These are phyloP conservation scores for Ambrosiella cleistominuta DNA, from an alignment of 2,329 filamentous ascomycete species.

Conservation along the genomic window DNA sequence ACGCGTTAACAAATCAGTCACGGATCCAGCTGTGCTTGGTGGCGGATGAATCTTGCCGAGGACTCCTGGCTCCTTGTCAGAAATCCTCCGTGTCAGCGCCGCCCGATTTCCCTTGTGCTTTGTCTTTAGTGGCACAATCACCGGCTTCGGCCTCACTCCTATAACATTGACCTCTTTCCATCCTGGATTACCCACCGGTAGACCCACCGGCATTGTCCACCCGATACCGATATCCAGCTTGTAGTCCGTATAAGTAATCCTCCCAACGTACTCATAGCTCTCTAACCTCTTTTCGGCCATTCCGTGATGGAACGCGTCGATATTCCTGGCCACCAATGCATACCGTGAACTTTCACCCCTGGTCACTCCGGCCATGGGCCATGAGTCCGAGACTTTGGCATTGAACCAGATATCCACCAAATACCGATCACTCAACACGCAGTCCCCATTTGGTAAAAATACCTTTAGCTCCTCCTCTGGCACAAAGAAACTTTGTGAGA, in stretches of 20 bases:
- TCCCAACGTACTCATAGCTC: constrained; percentile 8
- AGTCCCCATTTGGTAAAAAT: constrained; percentile 29
- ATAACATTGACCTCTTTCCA: neutral
- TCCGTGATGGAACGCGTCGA: constrained; percentile 10
- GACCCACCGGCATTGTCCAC: neutral
- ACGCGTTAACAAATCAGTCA: too few species aligned
- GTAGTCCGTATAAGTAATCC: neutral
- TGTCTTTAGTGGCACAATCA: neutral
- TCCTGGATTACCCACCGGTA: neutral
- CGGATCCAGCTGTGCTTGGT: too few species aligned
- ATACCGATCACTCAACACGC: constrained; percentile 33
- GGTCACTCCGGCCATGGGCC: constrained; percentile 31
- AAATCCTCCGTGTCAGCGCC: too few species aligned
- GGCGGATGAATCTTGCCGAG: too few species aligned
- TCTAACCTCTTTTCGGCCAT: constrained; percentile 1
- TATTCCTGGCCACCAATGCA: constrained; percentile 8
- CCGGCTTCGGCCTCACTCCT: neutral
- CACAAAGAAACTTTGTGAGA: constrained; percentile 25
- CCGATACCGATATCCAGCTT: constrained; percentile 1
- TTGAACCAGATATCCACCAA: constrained; percentile 34
- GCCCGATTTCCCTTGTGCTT: too few species aligned
- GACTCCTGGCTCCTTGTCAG: too few species aligned
- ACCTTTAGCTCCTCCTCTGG: constrained; percentile 34
- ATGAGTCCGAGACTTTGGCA: constrained; percentile 29
- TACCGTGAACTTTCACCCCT: constrained; percentile 3